Evolutionary conservation across 2,329 filamentous ascomycete species (phyloP), one percentile per base, ranked within the genome.

Genomic region (Aspergillus ochraceus): DNA sequence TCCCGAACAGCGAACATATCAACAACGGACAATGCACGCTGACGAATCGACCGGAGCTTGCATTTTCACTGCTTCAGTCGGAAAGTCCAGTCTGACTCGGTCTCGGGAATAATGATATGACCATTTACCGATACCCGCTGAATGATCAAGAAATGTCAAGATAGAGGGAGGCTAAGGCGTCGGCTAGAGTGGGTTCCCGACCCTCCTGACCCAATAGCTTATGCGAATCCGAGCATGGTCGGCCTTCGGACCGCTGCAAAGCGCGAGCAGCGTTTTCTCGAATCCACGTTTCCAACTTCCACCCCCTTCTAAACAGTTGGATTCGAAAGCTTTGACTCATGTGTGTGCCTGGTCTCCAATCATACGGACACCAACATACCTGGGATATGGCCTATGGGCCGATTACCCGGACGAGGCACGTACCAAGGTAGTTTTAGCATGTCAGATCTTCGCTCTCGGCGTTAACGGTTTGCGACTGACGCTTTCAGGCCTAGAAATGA

Each of bases 161-260:
- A 42, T 26, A 56, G 14, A 51, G 36, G 29, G 49, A 50, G 24
- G 54, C 54, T 42, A 56, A 56, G 54, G 14, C 54, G 32, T 14
- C 54, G 54, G 54, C 45, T 39, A 51, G 54, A 50, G 54, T 56
- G 54, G 54, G 20, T 8, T 19, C 50, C 3, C 20, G 20, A 22
- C n/a, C 36, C 20, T 22, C 22, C 53, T 30, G 53, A 45, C 53
- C 53, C 54, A 56, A 50, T 32, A 36, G 24, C n/a, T 56, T 19
- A 30, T 20, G 26, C 30, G 20, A 39, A 42, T 42, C 54, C 22
- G 26, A 29, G 17, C 22, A 20, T 36, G 57, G 57, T 45, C 52
- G 24, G 17, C 30, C 39, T 42, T 42, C 36, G 36, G 36, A 42
- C 36, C 36, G 36, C 12, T n/a, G 17, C 57, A 24, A 54, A 50